Base-by-base conservation (phyloP, 768 basidiomycete species). In the Collybia sordida region DNA sequence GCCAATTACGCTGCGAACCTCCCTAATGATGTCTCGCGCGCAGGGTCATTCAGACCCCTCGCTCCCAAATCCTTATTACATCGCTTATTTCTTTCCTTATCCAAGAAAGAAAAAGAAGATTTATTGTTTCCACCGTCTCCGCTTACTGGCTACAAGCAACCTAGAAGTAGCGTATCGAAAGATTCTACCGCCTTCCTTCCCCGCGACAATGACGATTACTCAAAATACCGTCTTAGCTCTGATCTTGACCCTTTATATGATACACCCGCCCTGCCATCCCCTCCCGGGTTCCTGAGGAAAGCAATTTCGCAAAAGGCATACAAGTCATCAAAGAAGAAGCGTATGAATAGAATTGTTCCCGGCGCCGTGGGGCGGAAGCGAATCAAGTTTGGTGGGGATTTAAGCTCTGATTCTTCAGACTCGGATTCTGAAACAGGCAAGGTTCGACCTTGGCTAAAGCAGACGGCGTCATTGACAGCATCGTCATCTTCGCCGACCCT, bases 21-120 rank as follows among this genome's bases (percentile, higher is more conserved):
- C 18, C 83, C 85, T 8, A 77, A 75, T 50, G 66, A 75, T 15
- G 65, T 78, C 1, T 69, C 78, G 47, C 74, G 85, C 24, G 79
- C 84, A 3, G 85, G 85, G 1, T 71, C 64, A 0, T 87, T 86
- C 69, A 65, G 67, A 24, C 85, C 85, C 4, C 59, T 59, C n/a
- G 42, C 53, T 24, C 25, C 73, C n/a, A 62, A 65, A 0, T 75
- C 80, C 0, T 65, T 80, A 45, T 86, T 83, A 82, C 73, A 78
- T 11, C 73, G 74, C 28, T 46, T 79, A 17, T 76, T 84, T 51
- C 50, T 44, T 21, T 42, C 49, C 18, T 46, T 51, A 11, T 17
- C 51, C n/a, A 50, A 42, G 14, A 45, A 50, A n/a, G 55, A 59
- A 34, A 60, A 61, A 19, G 52, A 50, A 23, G 64, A 68, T 17